Conservation (phyloP, 2,329 filamentous ascomycete genomes). For the Hypoxylon sp. region DNA sequence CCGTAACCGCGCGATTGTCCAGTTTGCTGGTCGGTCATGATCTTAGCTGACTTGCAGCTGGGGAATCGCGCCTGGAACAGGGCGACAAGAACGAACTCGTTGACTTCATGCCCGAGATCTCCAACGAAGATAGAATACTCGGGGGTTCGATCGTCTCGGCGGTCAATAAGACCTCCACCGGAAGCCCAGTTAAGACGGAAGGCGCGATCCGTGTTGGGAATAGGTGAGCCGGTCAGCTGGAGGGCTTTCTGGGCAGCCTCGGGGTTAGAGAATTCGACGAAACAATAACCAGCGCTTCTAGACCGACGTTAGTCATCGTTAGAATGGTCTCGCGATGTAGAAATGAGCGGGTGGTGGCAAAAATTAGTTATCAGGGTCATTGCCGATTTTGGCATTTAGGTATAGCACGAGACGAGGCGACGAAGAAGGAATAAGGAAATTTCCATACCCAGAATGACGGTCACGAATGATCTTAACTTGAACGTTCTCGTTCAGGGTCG, state of each 20-base stretch:
- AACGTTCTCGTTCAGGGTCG: constrained; percentile 90
- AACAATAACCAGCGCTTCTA: constrained; percentile 98
- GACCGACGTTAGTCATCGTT: constrained; percentile 39
- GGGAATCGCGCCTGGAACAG: constrained; percentile 97
- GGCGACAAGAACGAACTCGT: constrained; percentile 96
- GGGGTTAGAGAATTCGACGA: constrained; percentile 88
- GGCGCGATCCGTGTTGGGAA: constrained; percentile 92
- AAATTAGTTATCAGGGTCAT: not conserved
- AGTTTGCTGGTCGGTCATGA: constrained; percentile 99
- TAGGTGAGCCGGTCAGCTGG: constrained; percentile 86
- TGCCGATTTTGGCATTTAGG: not conserved
- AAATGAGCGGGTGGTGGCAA: not conserved
- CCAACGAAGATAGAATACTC: constrained; percentile 99
- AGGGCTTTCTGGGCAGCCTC: constrained; percentile 93
- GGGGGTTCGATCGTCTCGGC: constrained; percentile 93
- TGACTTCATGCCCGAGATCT: constrained; percentile 97
- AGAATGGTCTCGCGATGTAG: not conserved
- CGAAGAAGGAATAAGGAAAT: not conserved
- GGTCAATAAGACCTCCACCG: constrained; percentile 93
- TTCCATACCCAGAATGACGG: constrained; percentile 90
- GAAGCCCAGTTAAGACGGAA: constrained; percentile 99
- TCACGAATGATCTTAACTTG: constrained; percentile 99
- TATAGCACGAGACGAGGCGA: too few species aligned
- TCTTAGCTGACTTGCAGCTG: constrained; percentile 99
- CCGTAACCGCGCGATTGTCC: constrained; percentile 98